Percentiles rank a stretch among this genome's conserved stretches.
These are phyloP conservation scores for Cicer yamashitae DNA, from an alignment of 306 rosid genomes.

Conservation along the genomic window DNA sequence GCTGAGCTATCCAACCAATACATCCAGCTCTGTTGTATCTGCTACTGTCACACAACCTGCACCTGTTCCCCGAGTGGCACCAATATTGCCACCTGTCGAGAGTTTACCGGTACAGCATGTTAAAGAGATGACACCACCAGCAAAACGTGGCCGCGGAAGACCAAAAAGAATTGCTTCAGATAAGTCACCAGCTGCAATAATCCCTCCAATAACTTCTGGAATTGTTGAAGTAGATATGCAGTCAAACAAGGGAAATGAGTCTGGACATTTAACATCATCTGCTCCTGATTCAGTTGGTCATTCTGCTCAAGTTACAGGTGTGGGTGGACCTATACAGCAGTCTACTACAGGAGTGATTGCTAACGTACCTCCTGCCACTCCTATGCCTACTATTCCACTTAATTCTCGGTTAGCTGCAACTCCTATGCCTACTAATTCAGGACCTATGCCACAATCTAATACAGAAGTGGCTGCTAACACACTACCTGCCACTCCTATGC, in stretches of 20 bases:
- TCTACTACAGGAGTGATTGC: conserved; percentile 52
- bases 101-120: conserved; percentile 58
- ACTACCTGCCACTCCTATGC: conserved; percentile 48
- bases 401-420: conserved; percentile 50
- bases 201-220: conserved; percentile 58
- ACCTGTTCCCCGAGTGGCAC: conserved; percentile 47
- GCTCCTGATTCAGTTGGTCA: conserved; percentile 53
- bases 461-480: conserved; percentile 50
- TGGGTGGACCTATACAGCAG: conserved; percentile 46
- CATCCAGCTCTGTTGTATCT: conserved; percentile 54
- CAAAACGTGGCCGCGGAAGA: conserved; percentile 96
- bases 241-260: conserved; percentile 52
- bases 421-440: conserved; percentile 33
- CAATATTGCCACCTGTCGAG: conserved; percentile 57
- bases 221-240: conserved; percentile 54
- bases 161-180: conserved; percentile 77
- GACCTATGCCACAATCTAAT: conserved; percentile 48
- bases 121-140: conserved; percentile 80
- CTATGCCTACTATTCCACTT: conserved; percentile 50
- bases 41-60: conserved; percentile 54
- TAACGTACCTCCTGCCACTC: conserved; percentile 49
- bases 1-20: conserved; percentile 47
- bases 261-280: conserved; percentile 52
- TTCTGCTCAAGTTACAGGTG: conserved; percentile 49
- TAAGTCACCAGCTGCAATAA: conserved; percentile 55